Base-by-base conservation (phyloP, 176 grass and related monocot species). In the Saccharum spontaneum region DNA sequence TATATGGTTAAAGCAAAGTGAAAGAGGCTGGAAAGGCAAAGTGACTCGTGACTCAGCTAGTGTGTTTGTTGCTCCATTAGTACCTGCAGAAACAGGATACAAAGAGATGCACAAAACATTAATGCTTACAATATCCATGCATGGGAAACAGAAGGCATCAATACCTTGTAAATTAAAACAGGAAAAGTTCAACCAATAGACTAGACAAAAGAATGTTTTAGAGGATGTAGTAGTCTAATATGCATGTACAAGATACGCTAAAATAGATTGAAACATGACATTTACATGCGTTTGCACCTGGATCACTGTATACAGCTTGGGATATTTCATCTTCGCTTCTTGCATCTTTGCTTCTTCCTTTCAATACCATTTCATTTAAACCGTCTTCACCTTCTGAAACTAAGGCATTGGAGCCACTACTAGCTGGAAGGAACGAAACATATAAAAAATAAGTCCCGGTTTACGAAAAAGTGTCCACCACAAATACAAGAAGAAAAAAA, bases 1-100 rank as follows among this genome's bases (percentile, higher is more conserved):
- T 66, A 97, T 49, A 87, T 94, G 92, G 83, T 91, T 90, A 82
- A 97, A 97, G 55, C 75, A 86, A 61, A 97, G 88, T 55, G 92
- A 90, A 86, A 97, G 90, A 54, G 92, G 95, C 87, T 93, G 92
- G 75, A 97, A 97, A 69, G 95, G 89, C 82, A 94, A 82, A 31
- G 89, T 77, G 77, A 94, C 72, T 81, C 79, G 79, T 79, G 88
- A 68, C 43, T 70, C 82, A 38, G 7, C 78, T 79, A 24, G 18
- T 30, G 8, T 36, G 23, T 87, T 76, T 73, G 54, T 66, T 24
- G 55, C 40, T 78, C 26, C 75, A 34, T 61, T 82, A 48, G 75
- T 82, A 65, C 45, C 87, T 89, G 52, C 44, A 50, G 33, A 80
- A 60, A 68, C 6, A 44, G 44, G 37, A 79, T 24, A 46, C 71